These are phyloP conservation scores for Mycena rebaudengoi DNA, from an alignment of 768 basidiomycete genomes.

Conservation along the genomic window DNA sequence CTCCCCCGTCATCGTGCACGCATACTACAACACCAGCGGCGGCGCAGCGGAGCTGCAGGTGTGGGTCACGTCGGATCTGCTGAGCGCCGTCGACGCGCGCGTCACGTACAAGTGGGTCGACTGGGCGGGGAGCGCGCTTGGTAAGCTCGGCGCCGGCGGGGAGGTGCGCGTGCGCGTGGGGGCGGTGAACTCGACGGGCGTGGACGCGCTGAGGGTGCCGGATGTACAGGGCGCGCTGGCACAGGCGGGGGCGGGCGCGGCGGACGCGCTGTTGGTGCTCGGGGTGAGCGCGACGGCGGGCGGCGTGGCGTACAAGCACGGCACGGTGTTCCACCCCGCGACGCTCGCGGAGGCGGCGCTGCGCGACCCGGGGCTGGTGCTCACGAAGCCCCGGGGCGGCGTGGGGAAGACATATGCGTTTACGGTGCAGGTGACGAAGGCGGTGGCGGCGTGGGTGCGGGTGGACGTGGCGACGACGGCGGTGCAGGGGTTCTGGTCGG, in stretches of 20 bases:
- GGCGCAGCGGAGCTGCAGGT: constrained; percentile 11
- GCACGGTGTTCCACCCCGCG: constrained; percentile 20
- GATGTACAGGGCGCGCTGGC: neutral
- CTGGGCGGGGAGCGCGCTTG: neutral
- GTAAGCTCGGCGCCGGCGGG: neutral
- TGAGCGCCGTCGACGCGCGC: neutral
- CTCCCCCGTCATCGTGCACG: constrained; percentile 14
- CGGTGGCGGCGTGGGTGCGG: constrained; percentile 21
- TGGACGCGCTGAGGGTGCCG: neutral
- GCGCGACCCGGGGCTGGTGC: constrained; percentile 12
- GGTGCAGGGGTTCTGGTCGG: constrained; percentile 15
- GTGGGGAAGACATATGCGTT: neutral
- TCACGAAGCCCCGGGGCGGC: neutral
- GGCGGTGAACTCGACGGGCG: neutral
- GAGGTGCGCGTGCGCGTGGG: neutral
- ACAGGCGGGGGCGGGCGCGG: neutral
- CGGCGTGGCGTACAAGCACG: constrained; percentile 6
- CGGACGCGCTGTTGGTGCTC: constrained; percentile 6
- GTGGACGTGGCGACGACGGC: constrained; percentile 14
- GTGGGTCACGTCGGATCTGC: constrained; percentile 17
- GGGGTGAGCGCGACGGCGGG: neutral
- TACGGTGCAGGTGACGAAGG: constrained; percentile 4
- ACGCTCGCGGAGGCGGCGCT: constrained; percentile 14
- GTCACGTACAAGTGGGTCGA: constrained; percentile 11
- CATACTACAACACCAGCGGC: constrained; percentile 13